phyloP scores from a whole-genome alignment of 768 basidiomycete species.

The Agrocybe chaxingu region DNA sequence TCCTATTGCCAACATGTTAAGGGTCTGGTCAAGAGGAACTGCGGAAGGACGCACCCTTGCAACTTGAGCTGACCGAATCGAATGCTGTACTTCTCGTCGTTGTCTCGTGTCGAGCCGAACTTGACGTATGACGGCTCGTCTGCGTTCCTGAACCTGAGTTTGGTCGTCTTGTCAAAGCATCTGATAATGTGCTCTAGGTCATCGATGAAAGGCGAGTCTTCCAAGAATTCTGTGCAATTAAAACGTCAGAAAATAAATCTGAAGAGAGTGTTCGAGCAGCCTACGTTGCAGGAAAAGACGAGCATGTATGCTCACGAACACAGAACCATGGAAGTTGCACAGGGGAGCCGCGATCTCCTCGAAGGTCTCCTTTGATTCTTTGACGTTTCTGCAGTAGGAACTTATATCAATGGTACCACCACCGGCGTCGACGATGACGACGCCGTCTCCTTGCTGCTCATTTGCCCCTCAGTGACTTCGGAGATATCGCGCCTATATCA shows the following conservation, averaged over 20 bases:
- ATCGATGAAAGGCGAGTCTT: slow-evolving; percentile 37
- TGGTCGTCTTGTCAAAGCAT: slow-evolving; percentile 46
- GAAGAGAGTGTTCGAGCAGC: not conserved
- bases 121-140: slow-evolving; percentile 43
- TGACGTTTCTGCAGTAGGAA: slow-evolving; percentile 36
- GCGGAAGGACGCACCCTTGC: slow-evolving; percentile 17
- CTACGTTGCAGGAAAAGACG: slow-evolving; percentile 9
- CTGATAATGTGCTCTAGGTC: slow-evolving; percentile 40
- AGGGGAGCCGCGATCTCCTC: slow-evolving; percentile 46
- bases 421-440: slow-evolving; percentile 57
- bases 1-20: slow-evolving; percentile 11
- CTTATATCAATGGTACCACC: slow-evolving; percentile 62
- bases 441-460: slow-evolving; percentile 36
- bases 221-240: slow-evolving; percentile 19
- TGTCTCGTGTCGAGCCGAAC: slow-evolving; percentile 43
- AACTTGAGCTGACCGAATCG: slow-evolving; percentile 47
- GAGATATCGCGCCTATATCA: no score
- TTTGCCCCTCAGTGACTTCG: not conserved
- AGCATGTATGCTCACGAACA: slow-evolving; percentile 18
- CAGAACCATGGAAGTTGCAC: slow-evolving; percentile 46
- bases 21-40: not conserved
- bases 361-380: slow-evolving; percentile 22
- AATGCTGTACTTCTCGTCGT: slow-evolving; percentile 37
- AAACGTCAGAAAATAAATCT: not conserved
- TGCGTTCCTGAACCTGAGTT: slow-evolving; percentile 39